A percentile compares a stretch with the other conserved stretches of the same genome.
Evolutionary conservation across 192 early-diverging fungal genomes (phyloP).

Genomic region (Entomortierella parvispora): DNA sequence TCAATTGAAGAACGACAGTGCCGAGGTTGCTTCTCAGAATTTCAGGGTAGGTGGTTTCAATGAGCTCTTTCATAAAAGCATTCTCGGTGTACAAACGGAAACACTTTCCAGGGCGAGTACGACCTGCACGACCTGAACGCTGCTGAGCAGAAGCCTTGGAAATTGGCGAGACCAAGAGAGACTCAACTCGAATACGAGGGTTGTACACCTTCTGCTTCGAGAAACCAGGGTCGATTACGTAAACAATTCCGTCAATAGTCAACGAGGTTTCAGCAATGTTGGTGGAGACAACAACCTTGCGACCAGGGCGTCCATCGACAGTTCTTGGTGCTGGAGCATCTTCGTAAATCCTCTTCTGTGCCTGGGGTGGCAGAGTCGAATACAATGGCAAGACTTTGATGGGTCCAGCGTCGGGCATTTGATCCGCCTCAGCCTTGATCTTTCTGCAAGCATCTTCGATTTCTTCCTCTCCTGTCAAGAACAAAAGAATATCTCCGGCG

Average conservation of each 20-base stretch:
- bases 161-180: constrained; percentile 93
- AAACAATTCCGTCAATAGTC: constrained; percentile 99
- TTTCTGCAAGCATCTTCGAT: constrained; percentile 96
- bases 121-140: constrained; percentile 97
- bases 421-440: constrained; percentile 80
- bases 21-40: constrained; percentile 97
- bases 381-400: constrained; percentile 91
- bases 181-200: constrained; percentile 96
- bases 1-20: constrained; percentile 95
- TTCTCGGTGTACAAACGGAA: constrained; percentile 99
- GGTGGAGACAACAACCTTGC: constrained; percentile 96
- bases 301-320: constrained; percentile 86
- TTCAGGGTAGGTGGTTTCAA: constrained; percentile 99
- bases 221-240: constrained; percentile 98
- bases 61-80: constrained; percentile 90
- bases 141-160: constrained; percentile 96
- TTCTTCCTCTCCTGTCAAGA: constrained; percentile 98
- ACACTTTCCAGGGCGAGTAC: constrained; percentile 96
- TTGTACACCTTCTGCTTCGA: constrained; percentile 99
- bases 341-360: constrained; percentile 95
- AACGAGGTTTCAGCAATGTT: constrained; percentile 98
- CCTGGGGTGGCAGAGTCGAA: constrained; percentile 88
- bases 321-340: constrained; percentile 83
- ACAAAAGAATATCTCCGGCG: constrained; percentile 96
- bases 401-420: constrained; percentile 78